phyloP scores from a whole-genome alignment of 495 filamentous ascomycete species.

The Xanthoparmelia taractica region DNA sequence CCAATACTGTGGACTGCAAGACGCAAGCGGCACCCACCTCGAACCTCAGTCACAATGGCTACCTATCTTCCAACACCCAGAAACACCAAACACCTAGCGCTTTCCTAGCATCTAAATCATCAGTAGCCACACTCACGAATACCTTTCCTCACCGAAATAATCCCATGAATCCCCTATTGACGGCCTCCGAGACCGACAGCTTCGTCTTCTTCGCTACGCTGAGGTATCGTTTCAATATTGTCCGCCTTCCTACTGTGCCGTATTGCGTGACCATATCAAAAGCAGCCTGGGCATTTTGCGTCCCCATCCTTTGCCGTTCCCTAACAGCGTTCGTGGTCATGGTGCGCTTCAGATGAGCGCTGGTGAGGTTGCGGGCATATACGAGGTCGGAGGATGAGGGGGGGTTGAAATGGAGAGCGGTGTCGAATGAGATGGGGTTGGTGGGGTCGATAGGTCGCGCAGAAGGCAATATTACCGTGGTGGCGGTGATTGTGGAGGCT shows the following conservation, averaged over 20 bases:
- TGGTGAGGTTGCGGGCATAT: neutral
- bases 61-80: too few species aligned
- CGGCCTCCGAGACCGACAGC: neutral
- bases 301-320: too few species aligned
- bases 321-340: neutral
- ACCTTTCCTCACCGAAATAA: too few species aligned
- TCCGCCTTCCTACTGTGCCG: neutral
- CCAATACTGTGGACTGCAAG: too few species aligned
- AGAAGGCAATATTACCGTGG: too few species aligned
- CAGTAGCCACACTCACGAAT: too few species aligned
- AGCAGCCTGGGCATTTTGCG: neutral
- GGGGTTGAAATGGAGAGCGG: neutral
- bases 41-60: too few species aligned
- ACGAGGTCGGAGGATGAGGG: neutral
- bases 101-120: too few species aligned
- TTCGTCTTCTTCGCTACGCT: neutral
- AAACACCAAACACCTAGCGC: too few species aligned
- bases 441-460: too few species aligned
- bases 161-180: neutral
- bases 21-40: too few species aligned
- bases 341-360: neutral
- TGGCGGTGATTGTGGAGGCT: neutral
- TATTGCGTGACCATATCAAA: neutral
- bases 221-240: neutral
- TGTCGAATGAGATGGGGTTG: neutral